These are phyloP conservation scores for Penicillium concentricum DNA, from an alignment of 2,329 filamentous ascomycete genomes.

Conservation along the genomic window DNA sequence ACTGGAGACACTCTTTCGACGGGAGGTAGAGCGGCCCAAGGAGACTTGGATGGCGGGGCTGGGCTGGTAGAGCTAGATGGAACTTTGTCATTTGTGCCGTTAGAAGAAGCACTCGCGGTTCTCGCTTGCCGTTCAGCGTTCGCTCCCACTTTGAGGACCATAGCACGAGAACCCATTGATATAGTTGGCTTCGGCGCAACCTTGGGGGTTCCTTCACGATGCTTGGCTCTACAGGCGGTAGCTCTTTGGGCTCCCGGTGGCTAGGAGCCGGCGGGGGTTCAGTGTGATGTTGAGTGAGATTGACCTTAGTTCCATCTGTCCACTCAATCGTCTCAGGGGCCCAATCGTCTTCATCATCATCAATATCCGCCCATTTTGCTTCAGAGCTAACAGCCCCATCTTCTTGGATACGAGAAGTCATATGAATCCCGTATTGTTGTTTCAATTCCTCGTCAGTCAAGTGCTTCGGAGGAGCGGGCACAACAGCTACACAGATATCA, in stretches of 20 bases:
- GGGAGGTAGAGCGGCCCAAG: conserved; percentile 84
- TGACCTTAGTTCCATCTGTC: conserved; percentile 68
- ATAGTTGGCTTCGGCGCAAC: conserved; percentile 39
- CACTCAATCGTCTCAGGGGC: conserved; percentile 66
- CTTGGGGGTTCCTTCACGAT: conserved; percentile 28
- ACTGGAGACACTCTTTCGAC: conserved; percentile 76
- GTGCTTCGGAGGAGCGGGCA: conserved; percentile 60
- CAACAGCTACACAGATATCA: conserved; percentile 43
- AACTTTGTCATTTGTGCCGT: conserved; percentile 55
- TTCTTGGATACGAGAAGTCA: conserved; percentile 63
- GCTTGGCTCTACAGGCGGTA: conserved; percentile 10
- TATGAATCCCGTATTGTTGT: conserved; percentile 66
- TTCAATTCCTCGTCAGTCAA: conserved; percentile 68
- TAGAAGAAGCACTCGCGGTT: conserved; percentile 45
- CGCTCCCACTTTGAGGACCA: conserved; percentile 49
- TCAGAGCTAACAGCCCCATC: conserved; percentile 60
- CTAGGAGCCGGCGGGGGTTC: conserved; percentile 16
- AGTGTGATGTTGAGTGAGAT: conserved; percentile 49
- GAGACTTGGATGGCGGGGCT: conserved; percentile 73
- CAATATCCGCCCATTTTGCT: conserved; percentile 68
- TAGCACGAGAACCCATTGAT: conserved; percentile 51
- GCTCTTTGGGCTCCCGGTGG: conserved; percentile 26
- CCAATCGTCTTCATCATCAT: conserved; percentile 69
- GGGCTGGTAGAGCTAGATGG: conserved; percentile 47
- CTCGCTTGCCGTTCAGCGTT: conserved; percentile 48